phyloP scores from a whole-genome alignment of 23 red algal genomes.

The Gracilariopsis chorda region DNA sequence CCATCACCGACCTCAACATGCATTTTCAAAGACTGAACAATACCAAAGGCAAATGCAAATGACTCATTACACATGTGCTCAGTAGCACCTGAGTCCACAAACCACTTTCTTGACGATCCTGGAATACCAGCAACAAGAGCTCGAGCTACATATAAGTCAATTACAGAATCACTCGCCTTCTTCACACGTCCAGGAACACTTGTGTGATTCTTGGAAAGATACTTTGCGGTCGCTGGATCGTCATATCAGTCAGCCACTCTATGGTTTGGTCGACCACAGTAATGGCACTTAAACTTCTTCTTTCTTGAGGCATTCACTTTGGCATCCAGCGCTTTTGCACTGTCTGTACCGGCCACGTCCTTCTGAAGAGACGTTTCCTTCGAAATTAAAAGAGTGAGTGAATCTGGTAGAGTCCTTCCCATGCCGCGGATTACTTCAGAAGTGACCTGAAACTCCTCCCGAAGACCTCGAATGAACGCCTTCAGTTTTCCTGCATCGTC shows the following conservation, averaged over 20 bases:
- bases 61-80: background rate
- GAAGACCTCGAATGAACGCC: slow-evolving; percentile 4
- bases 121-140: background rate
- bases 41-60: background rate
- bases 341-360: background rate
- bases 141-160: background rate
- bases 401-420: background rate
- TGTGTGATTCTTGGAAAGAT: background rate
- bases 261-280: slow-evolving; percentile 12
- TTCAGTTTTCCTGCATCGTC: background rate
- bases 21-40: background rate
- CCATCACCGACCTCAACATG: slow-evolving; percentile 20
- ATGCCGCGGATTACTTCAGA: slow-evolving; percentile 16
- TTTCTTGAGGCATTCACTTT: background rate
- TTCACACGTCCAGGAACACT: background rate
- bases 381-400: background rate
- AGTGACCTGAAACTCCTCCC: background rate
- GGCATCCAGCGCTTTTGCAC: background rate
- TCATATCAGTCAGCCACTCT: slow-evolving; percentile 28
- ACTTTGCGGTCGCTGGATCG: slow-evolving; percentile 10
- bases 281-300: background rate
- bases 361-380: background rate
- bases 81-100: slow-evolving; percentile 37
- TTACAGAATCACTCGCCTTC: background rate
- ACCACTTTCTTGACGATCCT: background rate